phyloP scores from a whole-genome alignment of 2,329 filamentous ascomycete genomes.

The Fusarium torulosum region DNA sequence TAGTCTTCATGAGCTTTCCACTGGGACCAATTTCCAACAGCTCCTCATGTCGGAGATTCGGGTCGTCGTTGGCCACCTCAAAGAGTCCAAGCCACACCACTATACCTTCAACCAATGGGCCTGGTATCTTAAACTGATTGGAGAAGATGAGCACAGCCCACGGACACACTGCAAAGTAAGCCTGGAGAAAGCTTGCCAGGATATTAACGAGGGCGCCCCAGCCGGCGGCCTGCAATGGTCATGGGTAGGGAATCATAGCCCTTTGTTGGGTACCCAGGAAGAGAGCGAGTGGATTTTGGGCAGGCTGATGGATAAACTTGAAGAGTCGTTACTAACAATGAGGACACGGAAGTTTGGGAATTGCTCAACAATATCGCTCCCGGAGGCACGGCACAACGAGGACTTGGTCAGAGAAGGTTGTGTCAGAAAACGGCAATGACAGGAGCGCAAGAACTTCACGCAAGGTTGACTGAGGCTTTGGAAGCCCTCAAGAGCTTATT shows the following conservation, averaged over 20 bases:
- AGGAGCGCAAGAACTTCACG: neutral
- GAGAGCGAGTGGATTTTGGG: constrained; percentile 4
- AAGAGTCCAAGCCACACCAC: neutral
- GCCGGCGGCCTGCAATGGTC: neutral
- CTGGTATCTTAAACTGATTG: constrained; percentile 12
- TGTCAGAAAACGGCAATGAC: neutral
- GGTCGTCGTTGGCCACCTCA: neutral
- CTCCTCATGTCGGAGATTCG: neutral
- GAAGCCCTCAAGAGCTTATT: neutral
- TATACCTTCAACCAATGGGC: constrained; percentile 6
- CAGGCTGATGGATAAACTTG: constrained; percentile 1
- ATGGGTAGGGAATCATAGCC: constrained; percentile 2
- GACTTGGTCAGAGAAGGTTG: neutral
- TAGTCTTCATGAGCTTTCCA: too few relatives aligned
- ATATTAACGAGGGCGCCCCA: neutral
- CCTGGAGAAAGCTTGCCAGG: neutral
- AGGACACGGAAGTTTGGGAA: neutral
- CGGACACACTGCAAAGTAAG: neutral
- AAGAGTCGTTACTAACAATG: neutral
- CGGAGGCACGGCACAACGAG: neutral
- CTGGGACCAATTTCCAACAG: neutral
- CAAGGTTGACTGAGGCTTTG: neutral
- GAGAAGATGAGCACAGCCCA: neutral
- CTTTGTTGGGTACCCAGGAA: neutral
- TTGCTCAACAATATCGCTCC: neutral